These are phyloP conservation scores for Eutypella sp. DNA, from an alignment of 2,329 filamentous ascomycete species.

Conservation along the genomic window DNA sequence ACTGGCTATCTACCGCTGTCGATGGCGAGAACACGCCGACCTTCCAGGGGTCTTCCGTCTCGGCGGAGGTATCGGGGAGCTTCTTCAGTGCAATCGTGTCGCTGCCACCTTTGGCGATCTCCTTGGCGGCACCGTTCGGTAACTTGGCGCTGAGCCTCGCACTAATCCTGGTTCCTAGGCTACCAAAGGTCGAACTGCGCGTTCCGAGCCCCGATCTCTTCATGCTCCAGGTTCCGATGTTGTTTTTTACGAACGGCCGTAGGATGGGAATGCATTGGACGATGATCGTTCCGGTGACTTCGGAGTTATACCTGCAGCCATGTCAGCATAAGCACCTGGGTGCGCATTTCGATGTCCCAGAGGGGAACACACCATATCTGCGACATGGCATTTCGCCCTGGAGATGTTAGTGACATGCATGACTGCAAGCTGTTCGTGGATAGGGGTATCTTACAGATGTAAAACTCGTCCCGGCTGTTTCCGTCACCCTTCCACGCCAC, in stretches of 20 bases:
- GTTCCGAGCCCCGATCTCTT: conserved; percentile 8
- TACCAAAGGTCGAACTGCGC: not conserved
- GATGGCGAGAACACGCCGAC: not conserved
- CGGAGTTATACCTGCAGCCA: conserved; percentile 37
- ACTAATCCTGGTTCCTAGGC: not conserved
- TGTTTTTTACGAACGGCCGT: conserved; percentile 40
- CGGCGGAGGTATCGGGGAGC: not conserved
- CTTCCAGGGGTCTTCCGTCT: not conserved
- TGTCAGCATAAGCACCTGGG: not conserved
- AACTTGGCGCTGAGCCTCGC: not conserved
- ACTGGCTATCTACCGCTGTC: not conserved
- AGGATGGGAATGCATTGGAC: conserved; percentile 50
- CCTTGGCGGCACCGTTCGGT: not conserved
- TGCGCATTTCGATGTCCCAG: not conserved
- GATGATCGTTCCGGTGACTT: conserved; percentile 49
- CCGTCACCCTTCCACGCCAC: conserved; percentile 45
- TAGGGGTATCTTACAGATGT: conserved; percentile 34
- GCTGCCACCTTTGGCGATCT: not conserved
- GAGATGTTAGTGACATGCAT: not conserved
- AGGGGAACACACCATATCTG: conserved; percentile 34
- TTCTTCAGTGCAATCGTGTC: conserved; percentile 1
- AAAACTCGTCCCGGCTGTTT: conserved; percentile 39
- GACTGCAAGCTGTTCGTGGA: not conserved
- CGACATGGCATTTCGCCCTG: conserved; percentile 38
- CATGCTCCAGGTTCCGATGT: conserved; percentile 33